Conservation (phyloP, 495 filamentous ascomycete genomes). For the Tetracladium marchalianum region DNA sequence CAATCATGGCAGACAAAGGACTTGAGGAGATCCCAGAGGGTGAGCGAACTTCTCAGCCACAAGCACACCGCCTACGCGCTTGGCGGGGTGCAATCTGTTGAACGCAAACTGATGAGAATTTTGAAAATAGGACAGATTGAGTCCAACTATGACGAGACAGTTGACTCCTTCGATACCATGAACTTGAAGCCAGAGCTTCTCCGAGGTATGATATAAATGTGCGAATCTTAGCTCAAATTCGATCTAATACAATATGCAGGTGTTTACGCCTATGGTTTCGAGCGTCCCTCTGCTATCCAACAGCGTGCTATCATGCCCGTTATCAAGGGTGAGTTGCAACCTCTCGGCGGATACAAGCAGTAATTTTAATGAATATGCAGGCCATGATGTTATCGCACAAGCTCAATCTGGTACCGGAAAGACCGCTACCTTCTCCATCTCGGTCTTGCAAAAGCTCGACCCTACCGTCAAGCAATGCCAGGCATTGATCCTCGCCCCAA, state of each 20-base stretch:
- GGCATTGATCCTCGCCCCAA: slow-evolving; percentile 91
- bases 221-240: background rate
- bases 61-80: slow-evolving; percentile 15
- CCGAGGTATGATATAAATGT: slow-evolving; percentile 58
- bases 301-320: slow-evolving; percentile 99
- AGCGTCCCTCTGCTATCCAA: slow-evolving; percentile 98
- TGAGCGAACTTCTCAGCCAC: slow-evolving; percentile 32
- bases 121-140: slow-evolving; percentile 78
- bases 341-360: background rate
- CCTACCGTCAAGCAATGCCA: slow-evolving; percentile 87
- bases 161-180: slow-evolving; percentile 98
- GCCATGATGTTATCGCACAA: slow-evolving; percentile 97
- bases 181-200: slow-evolving; percentile 91
- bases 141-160: slow-evolving; percentile 99
- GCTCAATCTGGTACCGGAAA: slow-evolving; percentile 99
- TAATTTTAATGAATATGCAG: slow-evolving; percentile 36
- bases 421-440: slow-evolving; percentile 98
- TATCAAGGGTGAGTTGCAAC: slow-evolving; percentile 78
- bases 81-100: background rate
- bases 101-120: slow-evolving; percentile 12
- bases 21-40: slow-evolving; percentile 92
- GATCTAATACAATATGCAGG: slow-evolving; percentile 38
- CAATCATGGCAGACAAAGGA: slow-evolving; percentile 97
- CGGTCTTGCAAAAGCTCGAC: slow-evolving; percentile 96
- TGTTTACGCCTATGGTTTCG: slow-evolving; percentile 99